Conservation (phyloP, 495 filamentous ascomycete species). For the Chaetomium fimeti region DNA sequence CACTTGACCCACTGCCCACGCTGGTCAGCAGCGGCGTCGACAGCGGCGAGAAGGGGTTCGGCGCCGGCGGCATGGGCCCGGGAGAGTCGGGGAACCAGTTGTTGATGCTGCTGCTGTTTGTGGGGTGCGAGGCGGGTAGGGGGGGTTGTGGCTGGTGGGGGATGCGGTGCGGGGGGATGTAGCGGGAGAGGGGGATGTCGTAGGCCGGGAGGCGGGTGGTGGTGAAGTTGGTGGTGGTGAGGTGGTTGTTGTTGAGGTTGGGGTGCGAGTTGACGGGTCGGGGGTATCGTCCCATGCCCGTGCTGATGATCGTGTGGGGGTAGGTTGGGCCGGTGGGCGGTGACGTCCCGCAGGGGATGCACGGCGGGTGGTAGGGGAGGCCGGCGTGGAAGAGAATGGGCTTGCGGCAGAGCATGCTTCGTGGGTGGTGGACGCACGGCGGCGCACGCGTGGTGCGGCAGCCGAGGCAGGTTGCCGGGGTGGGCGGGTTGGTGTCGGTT, state of each 20-base stretch:
- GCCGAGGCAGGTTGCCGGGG: not conserved
- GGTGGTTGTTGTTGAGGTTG: no score
- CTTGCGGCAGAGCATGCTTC: not conserved
- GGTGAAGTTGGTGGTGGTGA: no score
- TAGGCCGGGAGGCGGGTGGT: no score
- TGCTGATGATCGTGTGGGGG: no score
- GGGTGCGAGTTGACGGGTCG: no score
- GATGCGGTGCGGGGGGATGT: not conserved
- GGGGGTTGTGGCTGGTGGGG: not conserved
- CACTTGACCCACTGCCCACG: not conserved
- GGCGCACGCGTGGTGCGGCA: constrained; percentile 4
- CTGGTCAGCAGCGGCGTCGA: constrained; percentile 9
- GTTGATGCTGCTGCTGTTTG: not conserved
- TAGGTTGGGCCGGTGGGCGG: not conserved
- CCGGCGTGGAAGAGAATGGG: not conserved
- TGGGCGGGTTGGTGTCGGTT: not conserved
- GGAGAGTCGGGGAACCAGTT: not conserved
- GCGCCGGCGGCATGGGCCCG: constrained; percentile 10
- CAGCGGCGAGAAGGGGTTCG: constrained; percentile 13
- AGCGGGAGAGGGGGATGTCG: not conserved
- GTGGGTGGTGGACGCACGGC: not conserved
- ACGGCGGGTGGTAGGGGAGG: constrained; percentile 10
- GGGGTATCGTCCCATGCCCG: no score
- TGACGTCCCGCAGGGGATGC: not conserved
- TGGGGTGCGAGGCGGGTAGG: not conserved